Base-by-base conservation (phyloP, 257 asterid genomes). In the Fraxinus pennsylvanica region DNA sequence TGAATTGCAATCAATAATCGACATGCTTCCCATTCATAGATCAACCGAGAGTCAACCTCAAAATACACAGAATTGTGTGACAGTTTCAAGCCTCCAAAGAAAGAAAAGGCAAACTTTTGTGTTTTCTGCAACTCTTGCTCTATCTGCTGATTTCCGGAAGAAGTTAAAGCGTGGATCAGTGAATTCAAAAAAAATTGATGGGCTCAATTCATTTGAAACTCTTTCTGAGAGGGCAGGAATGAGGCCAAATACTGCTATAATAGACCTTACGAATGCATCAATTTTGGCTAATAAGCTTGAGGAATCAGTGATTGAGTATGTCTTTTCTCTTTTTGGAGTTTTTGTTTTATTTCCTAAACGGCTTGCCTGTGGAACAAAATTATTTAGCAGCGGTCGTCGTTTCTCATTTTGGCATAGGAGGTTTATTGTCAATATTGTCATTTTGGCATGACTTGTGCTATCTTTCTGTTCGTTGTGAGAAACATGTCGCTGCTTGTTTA, bases 61-160 rank as follows among this genome's bases (percentile, higher is more conserved):
- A 75, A 86, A 85, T 85, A 80, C 91, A 75, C 85, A 87, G 76
- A 88, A 84, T 79, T 90, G 97, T 67, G 85, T 83, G 66, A 92
- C 97, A 68, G 78, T 90, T 80, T 81, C 90, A 27, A 91, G 87
- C 84, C 76, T 83, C 77, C 99, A 90, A 70, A 85, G 89, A 82
- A 95, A 93, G 92, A 95, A 93, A 88, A 86, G 99, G 67, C 99
- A 95, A 86, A 95, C 99, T 33, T 87, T 93, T 81, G 98, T 95
- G 73, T 95, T 95, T 85, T 95, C 99, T 76, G 99, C 99, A 69
- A 95, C 99, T 81, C 92, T 95, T 83, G 94, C 98, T 78, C 90
- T 95, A 21, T 90, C 99, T 45, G 79, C 92, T 81, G 97, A 93
- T 89, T 95, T 95, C 76, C 88, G 94, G 52, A 95, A 90, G 91